Evolutionary conservation across 2,329 filamentous ascomycete species (phyloP).

Genomic region (Ceratocystis alfenasii): DNA sequence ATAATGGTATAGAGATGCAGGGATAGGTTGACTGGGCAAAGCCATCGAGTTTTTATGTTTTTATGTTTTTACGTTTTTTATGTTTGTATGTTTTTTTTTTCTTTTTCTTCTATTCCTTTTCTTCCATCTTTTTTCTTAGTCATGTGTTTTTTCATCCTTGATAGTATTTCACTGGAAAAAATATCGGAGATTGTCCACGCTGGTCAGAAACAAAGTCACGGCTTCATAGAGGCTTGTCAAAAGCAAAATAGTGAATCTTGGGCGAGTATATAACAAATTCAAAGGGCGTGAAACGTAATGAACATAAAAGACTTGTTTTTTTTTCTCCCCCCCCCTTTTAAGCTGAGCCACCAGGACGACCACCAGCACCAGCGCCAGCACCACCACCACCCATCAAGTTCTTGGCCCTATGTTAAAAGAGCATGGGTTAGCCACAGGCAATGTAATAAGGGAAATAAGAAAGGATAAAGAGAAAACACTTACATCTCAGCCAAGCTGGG

Average conservation of each 20-base stretch:
- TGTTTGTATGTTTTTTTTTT: neutral
- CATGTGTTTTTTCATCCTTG: constrained; percentile 5
- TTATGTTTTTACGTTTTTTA: neutral
- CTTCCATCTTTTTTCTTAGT: neutral
- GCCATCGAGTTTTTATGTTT: neutral
- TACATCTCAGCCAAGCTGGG: constrained; percentile 86
- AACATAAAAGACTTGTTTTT: neutral
- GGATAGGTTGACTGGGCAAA: neutral
- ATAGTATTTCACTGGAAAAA: constrained; percentile 8
- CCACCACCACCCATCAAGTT: constrained; percentile 37
- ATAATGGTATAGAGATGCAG: neutral
- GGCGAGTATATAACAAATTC: neutral
- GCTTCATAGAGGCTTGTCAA: neutral
- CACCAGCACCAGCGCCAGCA: constrained; percentile 26
- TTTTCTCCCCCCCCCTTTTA: constrained; percentile 7
- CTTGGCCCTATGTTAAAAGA: constrained; percentile 31
- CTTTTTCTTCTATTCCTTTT: neutral
- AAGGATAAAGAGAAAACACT: constrained; percentile 34
- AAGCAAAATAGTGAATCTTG: neutral
- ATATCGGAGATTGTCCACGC: neutral
- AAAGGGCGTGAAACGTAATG: neutral
- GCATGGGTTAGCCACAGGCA: constrained; percentile 12
- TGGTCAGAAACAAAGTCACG: neutral
- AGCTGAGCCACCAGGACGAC: constrained; percentile 24
- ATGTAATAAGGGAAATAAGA: neutral